Conservation (phyloP, 495 filamentous ascomycete genomes). For the Penicillium parvum region DNA sequence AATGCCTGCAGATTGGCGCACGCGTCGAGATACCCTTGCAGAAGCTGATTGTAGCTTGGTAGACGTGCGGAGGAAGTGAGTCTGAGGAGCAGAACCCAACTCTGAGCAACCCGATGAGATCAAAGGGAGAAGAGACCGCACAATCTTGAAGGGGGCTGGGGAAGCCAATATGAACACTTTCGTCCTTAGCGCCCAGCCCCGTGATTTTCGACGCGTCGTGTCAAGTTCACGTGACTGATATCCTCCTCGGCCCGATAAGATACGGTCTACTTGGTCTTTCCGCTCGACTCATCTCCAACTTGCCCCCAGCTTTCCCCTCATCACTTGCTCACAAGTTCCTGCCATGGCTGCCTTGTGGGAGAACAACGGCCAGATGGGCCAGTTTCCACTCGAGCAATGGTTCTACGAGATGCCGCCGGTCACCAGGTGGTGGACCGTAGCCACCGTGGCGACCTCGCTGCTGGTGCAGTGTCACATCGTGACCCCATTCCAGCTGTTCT, state of each 20-base stretch:
- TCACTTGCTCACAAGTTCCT: not conserved
- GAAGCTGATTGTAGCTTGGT: not conserved
- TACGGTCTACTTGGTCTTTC: constrained; percentile 11
- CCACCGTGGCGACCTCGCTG: constrained; percentile 81
- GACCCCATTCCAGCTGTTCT: constrained; percentile 91
- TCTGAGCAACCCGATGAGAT: too few species aligned
- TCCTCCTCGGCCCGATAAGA: constrained; percentile 4
- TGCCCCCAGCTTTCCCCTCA: not conserved
- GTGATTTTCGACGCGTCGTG: constrained; percentile 9
- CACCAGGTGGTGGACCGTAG: constrained; percentile 93
- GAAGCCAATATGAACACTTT: constrained; percentile 15
- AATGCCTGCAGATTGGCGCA: constrained; percentile 2
- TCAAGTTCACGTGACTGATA: constrained; percentile 2
- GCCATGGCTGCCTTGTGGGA: constrained; percentile 45
- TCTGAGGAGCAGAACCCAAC: too few species aligned
- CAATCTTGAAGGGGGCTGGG: constrained; percentile 11
- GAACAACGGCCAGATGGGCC: constrained; percentile 53
- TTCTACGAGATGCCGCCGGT: constrained; percentile 97
- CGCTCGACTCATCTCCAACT: not conserved
- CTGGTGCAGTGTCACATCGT: constrained; percentile 90
- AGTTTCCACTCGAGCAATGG: constrained; percentile 91
- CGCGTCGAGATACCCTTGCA: constrained; percentile 9
- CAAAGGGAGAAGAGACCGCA: not conserved
- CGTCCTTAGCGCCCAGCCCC: constrained; percentile 15
- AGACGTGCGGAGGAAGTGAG: not conserved